Evolutionary conservation across 352 stramenopile species (phyloP).

Genomic region (Pythium monospermum): DNA sequence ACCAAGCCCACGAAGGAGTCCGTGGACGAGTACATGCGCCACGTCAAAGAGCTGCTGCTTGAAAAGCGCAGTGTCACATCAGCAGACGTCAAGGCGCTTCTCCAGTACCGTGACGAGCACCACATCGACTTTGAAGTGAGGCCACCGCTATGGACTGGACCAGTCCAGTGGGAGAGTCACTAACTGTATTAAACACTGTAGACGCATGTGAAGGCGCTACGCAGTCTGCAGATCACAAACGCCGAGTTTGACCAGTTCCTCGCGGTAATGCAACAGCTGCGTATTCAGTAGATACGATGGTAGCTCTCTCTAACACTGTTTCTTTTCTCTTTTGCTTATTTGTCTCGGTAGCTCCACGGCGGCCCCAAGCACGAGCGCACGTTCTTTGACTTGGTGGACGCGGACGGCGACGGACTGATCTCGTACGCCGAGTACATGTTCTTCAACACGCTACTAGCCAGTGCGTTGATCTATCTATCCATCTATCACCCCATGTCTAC

Average conservation of each 20-base stretch:
- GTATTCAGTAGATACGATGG: no score
- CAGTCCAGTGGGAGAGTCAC: no score
- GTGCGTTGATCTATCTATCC: constrained; percentile 36
- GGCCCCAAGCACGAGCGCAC: constrained; percentile 52
- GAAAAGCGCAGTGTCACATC: constrained; percentile 42
- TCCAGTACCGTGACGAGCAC: constrained; percentile 51
- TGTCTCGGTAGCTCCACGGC: constrained; percentile 40
- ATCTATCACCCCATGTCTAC: no score
- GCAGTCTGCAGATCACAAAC: constrained; percentile 74
- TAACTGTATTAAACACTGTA: no score
- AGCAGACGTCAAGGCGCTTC: constrained; percentile 42
- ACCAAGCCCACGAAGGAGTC: constrained; percentile 43
- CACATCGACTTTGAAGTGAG: constrained; percentile 72
- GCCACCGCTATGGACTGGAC: constrained; percentile 1
- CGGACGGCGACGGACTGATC: constrained; percentile 83
- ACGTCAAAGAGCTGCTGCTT: constrained; percentile 50
- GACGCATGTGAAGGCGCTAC: constrained; percentile 76
- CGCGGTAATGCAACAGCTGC: no score
- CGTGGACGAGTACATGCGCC: constrained; percentile 45
- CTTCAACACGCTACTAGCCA: constrained; percentile 82
- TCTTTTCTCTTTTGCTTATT: no score
- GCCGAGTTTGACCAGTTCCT: constrained; percentile 80
- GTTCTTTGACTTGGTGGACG: constrained; percentile 84
- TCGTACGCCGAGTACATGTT: constrained; percentile 89
- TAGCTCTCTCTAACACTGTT: no score